Percentiles rank a stretch among this genome's conserved stretches.
phyloP scores from a whole-genome alignment of 345 rosid genomes.

The Murraya paniculata region DNA sequence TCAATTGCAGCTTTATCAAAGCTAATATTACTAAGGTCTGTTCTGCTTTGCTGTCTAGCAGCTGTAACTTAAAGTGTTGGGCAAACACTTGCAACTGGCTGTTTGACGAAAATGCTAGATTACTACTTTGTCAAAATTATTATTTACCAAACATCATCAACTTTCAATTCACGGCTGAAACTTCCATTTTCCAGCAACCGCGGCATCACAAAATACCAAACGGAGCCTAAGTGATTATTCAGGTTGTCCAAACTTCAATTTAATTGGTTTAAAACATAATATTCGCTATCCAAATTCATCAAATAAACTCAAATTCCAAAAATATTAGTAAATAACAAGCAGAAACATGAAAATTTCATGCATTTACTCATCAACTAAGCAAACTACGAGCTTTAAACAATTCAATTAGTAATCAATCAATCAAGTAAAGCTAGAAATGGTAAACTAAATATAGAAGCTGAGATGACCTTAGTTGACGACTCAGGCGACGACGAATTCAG shows the following conservation, averaged over 20 bases:
- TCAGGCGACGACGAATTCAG: conserved; percentile 28
- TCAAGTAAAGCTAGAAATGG: neutral
- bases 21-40: too few relatives aligned
- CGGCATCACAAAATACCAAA: too few relatives aligned
- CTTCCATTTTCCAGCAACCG: neutral
- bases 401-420: neutral
- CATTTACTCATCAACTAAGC: neutral
- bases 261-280: too few relatives aligned
- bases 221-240: neutral
- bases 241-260: neutral
- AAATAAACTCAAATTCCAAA: neutral
- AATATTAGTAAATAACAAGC: neutral
- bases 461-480: conserved; percentile 39
- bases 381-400: neutral
- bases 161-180: too few relatives aligned
- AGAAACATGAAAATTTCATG: neutral
- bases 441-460: neutral
- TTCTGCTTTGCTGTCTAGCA: too few relatives aligned
- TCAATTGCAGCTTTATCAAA: neutral
- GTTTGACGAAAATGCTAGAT: too few relatives aligned
- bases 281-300: neutral
- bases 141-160: too few relatives aligned
- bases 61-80: too few relatives aligned
- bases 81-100: too few relatives aligned
- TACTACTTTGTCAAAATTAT: too few relatives aligned